Percentiles rank a stretch among this genome's conserved stretches.
Evolutionary conservation across 192 early-diverging fungal species (phyloP).

Genomic region (Rhizoclosmatium sp.): DNA sequence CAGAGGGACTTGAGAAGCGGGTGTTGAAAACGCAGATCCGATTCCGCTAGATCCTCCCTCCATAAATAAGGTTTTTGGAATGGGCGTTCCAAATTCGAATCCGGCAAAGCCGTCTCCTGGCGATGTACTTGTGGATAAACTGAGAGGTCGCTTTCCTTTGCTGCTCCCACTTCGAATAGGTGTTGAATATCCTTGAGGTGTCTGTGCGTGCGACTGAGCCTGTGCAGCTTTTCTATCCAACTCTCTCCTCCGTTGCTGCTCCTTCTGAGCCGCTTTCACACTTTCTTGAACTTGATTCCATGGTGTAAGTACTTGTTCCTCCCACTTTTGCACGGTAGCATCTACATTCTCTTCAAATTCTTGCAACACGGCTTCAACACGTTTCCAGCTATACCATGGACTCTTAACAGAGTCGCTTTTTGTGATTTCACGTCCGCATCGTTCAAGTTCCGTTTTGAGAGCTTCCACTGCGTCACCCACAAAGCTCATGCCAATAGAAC

Average conservation of each 20-base stretch:
- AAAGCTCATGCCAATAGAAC: slow-evolving; percentile 7
- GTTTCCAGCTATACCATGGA: slow-evolving; percentile 8
- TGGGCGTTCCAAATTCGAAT: not conserved
- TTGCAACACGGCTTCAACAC: not conserved
- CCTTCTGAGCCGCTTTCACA: not conserved
- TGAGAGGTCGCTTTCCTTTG: too few relatives aligned
- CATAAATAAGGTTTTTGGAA: not conserved
- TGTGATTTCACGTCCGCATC: not conserved
- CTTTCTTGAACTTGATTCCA: not conserved
- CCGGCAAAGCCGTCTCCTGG: not conserved
- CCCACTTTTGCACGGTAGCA: not conserved
- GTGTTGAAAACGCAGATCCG: not conserved
- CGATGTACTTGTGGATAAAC: too few relatives aligned
- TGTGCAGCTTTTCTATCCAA: not conserved
- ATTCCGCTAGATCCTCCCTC: not conserved
- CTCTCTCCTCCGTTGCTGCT: not conserved
- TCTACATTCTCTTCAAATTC: slow-evolving; percentile 9
- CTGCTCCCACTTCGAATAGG: too few relatives aligned
- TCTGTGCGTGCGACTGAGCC: not conserved
- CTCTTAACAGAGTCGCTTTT: not conserved
- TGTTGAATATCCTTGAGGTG: not conserved
- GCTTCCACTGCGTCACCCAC: not conserved
- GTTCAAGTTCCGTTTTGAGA: slow-evolving; percentile 2
- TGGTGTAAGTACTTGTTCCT: not conserved
- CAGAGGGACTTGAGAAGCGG: not conserved